Evolutionary conservation across 768 basidiomycete genomes (phyloP), one percentile per base, ranked within the genome.

Genomic region (Nidularia pulvinata): DNA sequence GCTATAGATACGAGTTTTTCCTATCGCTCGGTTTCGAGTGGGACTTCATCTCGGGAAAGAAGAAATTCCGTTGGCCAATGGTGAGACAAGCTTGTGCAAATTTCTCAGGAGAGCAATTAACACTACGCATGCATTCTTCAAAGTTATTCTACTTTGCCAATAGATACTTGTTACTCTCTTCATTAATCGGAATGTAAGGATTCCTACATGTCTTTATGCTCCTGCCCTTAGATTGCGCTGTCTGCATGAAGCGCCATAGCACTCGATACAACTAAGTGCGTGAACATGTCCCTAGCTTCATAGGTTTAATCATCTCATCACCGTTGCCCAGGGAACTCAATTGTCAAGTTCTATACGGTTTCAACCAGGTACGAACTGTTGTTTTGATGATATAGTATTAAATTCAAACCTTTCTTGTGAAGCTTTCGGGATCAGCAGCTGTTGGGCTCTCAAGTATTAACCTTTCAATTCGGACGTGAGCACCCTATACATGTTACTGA

Each of bases 371-470:
- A n/a, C n/a, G n/a, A n/a, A n/a, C n/a, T n/a, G n/a, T n/a, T n/a
- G n/a, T n/a, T n/a, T n/a, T n/a, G n/a, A n/a, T n/a, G n/a, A n/a
- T n/a, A n/a, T n/a, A n/a, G n/a, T n/a, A n/a, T n/a, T n/a, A n/a
- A n/a, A n/a, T n/a, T n/a, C n/a, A n/a, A n/a, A n/a, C n/a, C n/a
- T n/a, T n/a, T n/a, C n/a, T n/a, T n/a, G n/a, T n/a, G n/a, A n/a
- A n/a, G 74, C 46, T 75, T 82, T 51, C 88, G 88, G n/a, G 86
- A 88, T 66, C n/a, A n/a, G 80, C 82, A 14, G 72, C 86, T 22
- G 80, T 88, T 42, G 87, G 88, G 22, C 71, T 88, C 3, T 86
- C 88, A 9, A 88, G 85, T 62, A 80, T 89, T 54, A 89, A 89
- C 61, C 75, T 89, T 9, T 85, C 83, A 1, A 68, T 89, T 36